phyloP scores from a whole-genome alignment of 441 rosid species.

The Pelargonium citronellum region DNA sequence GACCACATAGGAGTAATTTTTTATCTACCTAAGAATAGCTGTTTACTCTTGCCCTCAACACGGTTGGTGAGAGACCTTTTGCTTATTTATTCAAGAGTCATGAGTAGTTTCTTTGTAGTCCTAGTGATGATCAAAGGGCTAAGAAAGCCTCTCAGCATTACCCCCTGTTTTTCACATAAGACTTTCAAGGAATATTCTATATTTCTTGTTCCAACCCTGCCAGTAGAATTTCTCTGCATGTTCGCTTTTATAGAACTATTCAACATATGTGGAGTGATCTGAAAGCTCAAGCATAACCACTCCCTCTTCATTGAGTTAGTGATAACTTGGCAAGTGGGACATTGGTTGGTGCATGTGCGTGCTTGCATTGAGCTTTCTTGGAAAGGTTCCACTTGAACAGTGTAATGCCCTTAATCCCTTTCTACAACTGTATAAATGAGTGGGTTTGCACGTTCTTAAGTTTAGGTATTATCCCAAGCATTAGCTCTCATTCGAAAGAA shows the following conservation, averaged over 20 bases:
- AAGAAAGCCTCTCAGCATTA: neutral
- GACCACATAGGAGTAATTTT: neutral
- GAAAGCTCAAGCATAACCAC: neutral
- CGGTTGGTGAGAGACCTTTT: conserved; percentile 1
- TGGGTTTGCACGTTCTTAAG: no score
- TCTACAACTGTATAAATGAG: neutral
- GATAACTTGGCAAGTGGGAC: neutral
- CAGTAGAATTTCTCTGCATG: neutral
- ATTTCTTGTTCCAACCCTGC: neutral
- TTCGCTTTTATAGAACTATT: neutral
- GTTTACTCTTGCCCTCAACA: neutral
- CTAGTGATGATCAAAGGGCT: neutral
- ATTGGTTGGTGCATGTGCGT: neutral
- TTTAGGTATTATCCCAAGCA: no score
- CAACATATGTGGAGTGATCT: neutral
- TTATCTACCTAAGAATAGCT: neutral
- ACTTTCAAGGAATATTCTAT: neutral
- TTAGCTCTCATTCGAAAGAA: neutral
- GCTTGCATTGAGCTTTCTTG: neutral
- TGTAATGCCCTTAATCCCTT: neutral
- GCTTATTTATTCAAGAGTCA: neutral
- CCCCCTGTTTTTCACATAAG: neutral
- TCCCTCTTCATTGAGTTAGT: neutral
- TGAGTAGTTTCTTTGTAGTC: neutral
- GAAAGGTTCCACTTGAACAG: neutral